Evolutionary conservation across 2,329 filamentous ascomycete species (phyloP).

Genomic region (Fusarium duplospermum): DNA sequence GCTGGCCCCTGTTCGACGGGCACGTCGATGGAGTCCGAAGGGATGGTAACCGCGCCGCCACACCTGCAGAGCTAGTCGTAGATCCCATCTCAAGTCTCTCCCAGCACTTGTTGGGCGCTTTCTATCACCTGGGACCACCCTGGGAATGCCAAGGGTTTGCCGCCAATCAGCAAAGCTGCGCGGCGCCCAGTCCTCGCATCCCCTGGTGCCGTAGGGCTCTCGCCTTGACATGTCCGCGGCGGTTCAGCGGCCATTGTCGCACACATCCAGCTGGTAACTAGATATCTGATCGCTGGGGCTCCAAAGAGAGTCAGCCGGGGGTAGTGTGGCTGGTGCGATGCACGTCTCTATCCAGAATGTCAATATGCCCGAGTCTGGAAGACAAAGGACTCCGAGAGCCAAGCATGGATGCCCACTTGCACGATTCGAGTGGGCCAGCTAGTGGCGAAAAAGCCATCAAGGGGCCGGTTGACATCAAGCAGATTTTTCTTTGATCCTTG

Average conservation of each 20-base stretch:
- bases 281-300: background rate
- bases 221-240: background rate
- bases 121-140: conserved; percentile 7
- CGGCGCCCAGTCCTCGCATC: background rate
- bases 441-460: conserved; percentile 12
- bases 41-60: conserved; percentile 37
- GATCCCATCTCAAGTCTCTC: conserved; percentile 33
- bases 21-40: conserved; percentile 28
- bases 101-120: conserved; percentile 13
- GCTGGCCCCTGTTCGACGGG: conserved; percentile 15
- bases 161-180: conserved; percentile 17
- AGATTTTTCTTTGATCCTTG: conserved; percentile 9
- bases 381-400: background rate
- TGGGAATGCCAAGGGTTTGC: conserved; percentile 2
- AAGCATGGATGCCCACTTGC: background rate
- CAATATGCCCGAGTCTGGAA: background rate
- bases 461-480: background rate
- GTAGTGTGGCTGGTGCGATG: background rate
- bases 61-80: conserved; percentile 30
- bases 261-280: background rate
- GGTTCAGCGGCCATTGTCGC: background rate
- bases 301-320: background rate
- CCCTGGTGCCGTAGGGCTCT: background rate
- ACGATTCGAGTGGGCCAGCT: conserved; percentile 10
- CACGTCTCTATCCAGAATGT: background rate